These are phyloP conservation scores for Yamadazyma songkhlaensis DNA, from an alignment of 1,139 yeast genomes.

Conservation along the genomic window DNA sequence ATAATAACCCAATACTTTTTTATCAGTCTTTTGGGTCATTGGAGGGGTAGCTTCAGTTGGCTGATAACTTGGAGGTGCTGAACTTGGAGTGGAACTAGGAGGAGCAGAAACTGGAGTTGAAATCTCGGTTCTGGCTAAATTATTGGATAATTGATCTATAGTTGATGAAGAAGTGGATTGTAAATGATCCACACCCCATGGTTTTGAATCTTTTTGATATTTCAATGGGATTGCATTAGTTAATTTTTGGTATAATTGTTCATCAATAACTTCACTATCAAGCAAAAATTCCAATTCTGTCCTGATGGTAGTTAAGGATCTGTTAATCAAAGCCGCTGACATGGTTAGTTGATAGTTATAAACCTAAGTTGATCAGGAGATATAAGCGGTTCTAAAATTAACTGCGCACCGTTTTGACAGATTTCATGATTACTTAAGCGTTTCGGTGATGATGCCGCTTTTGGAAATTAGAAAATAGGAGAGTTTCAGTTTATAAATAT, in stretches of 20 bases:
- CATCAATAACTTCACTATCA: slow-evolving; percentile 74
- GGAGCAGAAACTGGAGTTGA: not conserved
- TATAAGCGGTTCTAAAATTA: no score
- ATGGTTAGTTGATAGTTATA: no score
- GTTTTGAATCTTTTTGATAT: slow-evolving; percentile 53
- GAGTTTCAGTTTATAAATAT: not conserved
- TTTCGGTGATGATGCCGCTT: no score
- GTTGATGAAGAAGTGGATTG: slow-evolving; percentile 8
- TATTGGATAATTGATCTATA: slow-evolving; percentile 1
- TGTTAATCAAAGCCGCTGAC: slow-evolving; percentile 66
- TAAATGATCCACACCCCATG: slow-evolving; percentile 48
- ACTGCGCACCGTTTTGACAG: no score
- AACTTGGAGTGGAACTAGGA: not conserved
- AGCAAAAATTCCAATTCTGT: slow-evolving; percentile 78
- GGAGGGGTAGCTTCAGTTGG: not conserved
- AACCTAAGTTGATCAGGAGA: no score
- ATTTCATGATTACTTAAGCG: no score
- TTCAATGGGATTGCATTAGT: slow-evolving; percentile 54
- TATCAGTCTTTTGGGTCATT: not conserved
- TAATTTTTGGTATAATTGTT: slow-evolving; percentile 53
- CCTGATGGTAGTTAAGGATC: slow-evolving; percentile 71
- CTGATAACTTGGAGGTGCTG: slow-evolving; percentile 2
- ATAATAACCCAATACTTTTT: slow-evolving; percentile 36
- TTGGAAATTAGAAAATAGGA: no score
- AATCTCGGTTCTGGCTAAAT: not conserved